These are phyloP conservation scores for Polygonum aviculare DNA, from an alignment of 148 eudicot genomes.

Conservation along the genomic window DNA sequence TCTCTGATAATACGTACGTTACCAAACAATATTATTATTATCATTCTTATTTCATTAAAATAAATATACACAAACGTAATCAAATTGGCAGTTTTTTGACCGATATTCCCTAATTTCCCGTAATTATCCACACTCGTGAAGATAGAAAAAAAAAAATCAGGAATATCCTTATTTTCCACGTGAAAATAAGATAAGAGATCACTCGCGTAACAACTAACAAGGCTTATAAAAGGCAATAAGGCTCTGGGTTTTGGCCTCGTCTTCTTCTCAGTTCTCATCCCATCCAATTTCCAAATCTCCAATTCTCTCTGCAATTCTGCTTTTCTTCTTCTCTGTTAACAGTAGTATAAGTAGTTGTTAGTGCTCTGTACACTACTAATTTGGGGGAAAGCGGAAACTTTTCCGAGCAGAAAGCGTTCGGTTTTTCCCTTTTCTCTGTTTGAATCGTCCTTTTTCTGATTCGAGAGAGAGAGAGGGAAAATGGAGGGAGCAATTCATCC, in stretches of 20 bases:
- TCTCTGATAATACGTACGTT: background rate
- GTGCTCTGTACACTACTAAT: too few species aligned
- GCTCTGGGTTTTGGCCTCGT: background rate
- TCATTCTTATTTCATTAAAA: too few species aligned
- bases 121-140: background rate
- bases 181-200: too few species aligned
- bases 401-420: background rate
- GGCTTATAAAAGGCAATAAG: background rate
- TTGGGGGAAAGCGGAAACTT: background rate
- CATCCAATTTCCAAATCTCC: background rate
- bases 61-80: background rate
- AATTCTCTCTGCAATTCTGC: background rate
- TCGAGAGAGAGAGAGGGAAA: background rate
- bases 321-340: background rate
- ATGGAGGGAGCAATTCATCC: constrained; percentile 53
- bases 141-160: background rate
- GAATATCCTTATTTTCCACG: too few species aligned
- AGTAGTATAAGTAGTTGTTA: background rate
- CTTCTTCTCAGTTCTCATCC: background rate
- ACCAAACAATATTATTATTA: background rate
- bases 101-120: too few species aligned
- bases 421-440: background rate
- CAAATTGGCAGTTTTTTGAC: background rate
- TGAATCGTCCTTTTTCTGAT: background rate
- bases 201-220: too few species aligned